Base-by-base conservation (phyloP, 441 rosid species). In the Erysimum cheiri region DNA sequence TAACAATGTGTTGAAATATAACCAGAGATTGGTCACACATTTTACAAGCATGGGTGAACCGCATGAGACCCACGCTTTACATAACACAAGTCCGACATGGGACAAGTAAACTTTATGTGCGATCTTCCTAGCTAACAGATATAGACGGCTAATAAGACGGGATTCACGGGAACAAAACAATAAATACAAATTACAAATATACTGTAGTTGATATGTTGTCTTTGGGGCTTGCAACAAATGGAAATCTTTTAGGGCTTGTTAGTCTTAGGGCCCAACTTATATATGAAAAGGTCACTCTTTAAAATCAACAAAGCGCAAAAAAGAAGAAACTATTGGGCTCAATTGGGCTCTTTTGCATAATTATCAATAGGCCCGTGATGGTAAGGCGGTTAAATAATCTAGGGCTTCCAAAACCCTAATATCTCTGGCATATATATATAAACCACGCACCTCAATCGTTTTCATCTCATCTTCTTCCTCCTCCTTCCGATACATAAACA, bases 391-490 rank as follows among this genome's bases (percentile, higher is more conserved):
- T 31, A 3, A 6, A 1, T 22, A 14, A 10, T 40, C 49, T 71
- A 71, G 70, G 75, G 70, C 49, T 63, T 71, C 50, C 32, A n/a
- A 36, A 9, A 6, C 47, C 75, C 62, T 70, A 52, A 40, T 52
- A 15, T 36, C 57, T 15, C 0, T 12, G 8, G 10, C 53, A 29
- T 61, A 70, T 31, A 61, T 31, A 56, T 8, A n/a, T n/a, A 0
- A 0, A 17, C 3, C 24, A 35, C 58, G 12, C 61, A 44, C 14
- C 7, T 3, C 0, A 5, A 4, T 13, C 2, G 1, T 4, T 4
- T 10, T 48, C 60, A 65, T 19, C 43, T 3, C 39, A 0, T 64
- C 43, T 36, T 15, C 68, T 14, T 53, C 39, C 0, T 36, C 39
- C 1, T 15, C 4, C 0, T 15, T 3, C 1, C 5, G 11, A 44